Conservation (phyloP, 2,329 filamentous ascomycete species). For the Ascochyta rabiei region DNA sequence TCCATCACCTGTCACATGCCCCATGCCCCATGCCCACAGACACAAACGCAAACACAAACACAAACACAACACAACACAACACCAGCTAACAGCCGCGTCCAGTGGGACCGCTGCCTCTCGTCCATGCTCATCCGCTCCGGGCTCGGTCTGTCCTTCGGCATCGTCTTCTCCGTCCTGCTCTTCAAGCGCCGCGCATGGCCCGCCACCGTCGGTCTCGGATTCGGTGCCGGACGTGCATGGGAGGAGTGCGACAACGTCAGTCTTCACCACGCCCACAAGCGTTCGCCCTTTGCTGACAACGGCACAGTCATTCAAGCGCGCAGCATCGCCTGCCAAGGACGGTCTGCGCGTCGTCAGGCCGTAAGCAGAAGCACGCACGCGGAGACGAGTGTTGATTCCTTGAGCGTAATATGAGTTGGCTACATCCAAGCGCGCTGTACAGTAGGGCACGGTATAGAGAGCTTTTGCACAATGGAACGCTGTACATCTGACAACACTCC, state of each 20-base stretch:
- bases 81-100: slow-evolving; percentile 28
- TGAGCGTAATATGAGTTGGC: slow-evolving; percentile 25
- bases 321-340: slow-evolving; percentile 55
- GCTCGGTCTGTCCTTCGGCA: slow-evolving; percentile 93
- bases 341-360: slow-evolving; percentile 57
- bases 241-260: slow-evolving; percentile 89
- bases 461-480: slow-evolving; percentile 33
- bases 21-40: too few relatives aligned
- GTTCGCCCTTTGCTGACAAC: neutral
- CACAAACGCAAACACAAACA: too few relatives aligned
- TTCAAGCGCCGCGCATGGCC: slow-evolving; percentile 99
- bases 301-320: slow-evolving; percentile 58
- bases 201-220: slow-evolving; percentile 91
- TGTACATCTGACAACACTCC: slow-evolving; percentile 29
- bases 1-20: slow-evolving; percentile 18
- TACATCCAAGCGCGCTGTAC: slow-evolving; percentile 41
- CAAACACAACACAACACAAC: too few relatives aligned
- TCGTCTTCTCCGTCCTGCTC: slow-evolving; percentile 96
- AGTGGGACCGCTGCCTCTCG: slow-evolving; percentile 99
- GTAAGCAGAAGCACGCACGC: slow-evolving; percentile 25
- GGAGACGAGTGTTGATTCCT: slow-evolving; percentile 9
- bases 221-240: slow-evolving; percentile 94
- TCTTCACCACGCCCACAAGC: slow-evolving; percentile 13
- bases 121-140: slow-evolving; percentile 96
- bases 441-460: slow-evolving; percentile 44